Conservation (phyloP, 1,284 basidiomycete species). For the Taiwanofungus camphoratus region DNA sequence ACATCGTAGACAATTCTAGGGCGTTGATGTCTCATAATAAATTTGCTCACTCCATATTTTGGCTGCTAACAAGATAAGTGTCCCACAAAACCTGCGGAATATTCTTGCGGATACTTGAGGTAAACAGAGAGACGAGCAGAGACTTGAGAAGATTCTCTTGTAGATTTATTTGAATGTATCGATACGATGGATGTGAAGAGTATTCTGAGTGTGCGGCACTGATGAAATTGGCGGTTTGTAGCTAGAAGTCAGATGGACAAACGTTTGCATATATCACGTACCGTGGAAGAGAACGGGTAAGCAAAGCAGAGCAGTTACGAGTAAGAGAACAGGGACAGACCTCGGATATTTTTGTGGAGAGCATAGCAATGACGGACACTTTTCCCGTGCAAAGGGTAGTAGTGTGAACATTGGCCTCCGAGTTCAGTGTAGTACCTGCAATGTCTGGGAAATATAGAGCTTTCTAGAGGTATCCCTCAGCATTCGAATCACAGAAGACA, state of each 20-base stretch:
- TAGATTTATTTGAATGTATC: constrained; percentile 83
- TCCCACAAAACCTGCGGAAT: constrained; percentile 65
- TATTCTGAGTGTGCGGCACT: constrained; percentile 59
- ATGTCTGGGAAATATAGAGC: constrained; percentile 90
- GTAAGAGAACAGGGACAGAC: constrained; percentile 37
- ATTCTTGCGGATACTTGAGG: constrained; percentile 62
- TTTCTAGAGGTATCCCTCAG: constrained; percentile 44
- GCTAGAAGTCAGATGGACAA: too few species aligned
- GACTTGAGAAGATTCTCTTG: constrained; percentile 92
- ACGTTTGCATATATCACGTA: too few species aligned
- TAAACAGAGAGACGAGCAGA: constrained; percentile 81
- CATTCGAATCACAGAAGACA: neutral
- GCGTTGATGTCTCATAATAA: neutral
- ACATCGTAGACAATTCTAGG: too few species aligned
- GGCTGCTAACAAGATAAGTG: constrained; percentile 77
- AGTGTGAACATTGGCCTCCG: constrained; percentile 62
- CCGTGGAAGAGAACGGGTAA: too few species aligned
- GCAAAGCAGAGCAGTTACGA: too few species aligned
- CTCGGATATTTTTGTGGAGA: constrained; percentile 84
- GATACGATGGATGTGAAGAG: constrained; percentile 62
- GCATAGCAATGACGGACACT: constrained; percentile 75
- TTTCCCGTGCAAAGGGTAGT: constrained; percentile 73
- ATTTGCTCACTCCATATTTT: constrained; percentile 66
- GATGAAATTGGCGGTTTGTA: constrained; percentile 78
- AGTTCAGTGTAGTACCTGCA: constrained; percentile 62